A percentile compares a stretch with the other conserved stretches of the same genome.
Evolutionary conservation across 192 early-diverging fungal genomes (phyloP).

Genomic region (Allomyces javanicus): DNA sequence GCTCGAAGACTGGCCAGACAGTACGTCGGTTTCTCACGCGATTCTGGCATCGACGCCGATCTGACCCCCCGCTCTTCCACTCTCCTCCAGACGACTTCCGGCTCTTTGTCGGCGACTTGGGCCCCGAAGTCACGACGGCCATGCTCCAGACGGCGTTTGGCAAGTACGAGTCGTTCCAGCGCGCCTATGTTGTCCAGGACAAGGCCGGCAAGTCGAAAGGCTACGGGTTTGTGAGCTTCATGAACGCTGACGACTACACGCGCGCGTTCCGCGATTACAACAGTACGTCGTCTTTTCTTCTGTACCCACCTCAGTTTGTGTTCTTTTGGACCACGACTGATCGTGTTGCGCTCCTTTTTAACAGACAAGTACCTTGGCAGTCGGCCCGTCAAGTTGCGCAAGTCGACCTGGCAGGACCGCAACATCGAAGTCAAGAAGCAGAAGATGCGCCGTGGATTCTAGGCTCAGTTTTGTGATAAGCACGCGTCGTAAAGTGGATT

Average conservation of each 20-base stretch:
- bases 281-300: neutral
- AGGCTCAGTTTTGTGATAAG: neutral
- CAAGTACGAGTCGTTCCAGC: constrained; percentile 68
- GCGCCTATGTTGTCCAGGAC: constrained; percentile 64
- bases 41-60: neutral
- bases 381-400: constrained; percentile 79
- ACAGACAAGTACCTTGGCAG: constrained; percentile 87
- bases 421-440: constrained; percentile 49
- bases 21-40: constrained; percentile 11
- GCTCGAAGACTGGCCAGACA: constrained; percentile 65
- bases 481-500: neutral
- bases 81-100: constrained; percentile 58
- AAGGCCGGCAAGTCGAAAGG: constrained; percentile 67
- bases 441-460: constrained; percentile 14
- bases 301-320: neutral
- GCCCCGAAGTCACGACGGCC: constrained; percentile 80
- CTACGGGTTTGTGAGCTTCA: constrained; percentile 87
- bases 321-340: neutral
- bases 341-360: neutral
- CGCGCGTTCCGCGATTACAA: constrained; percentile 60
- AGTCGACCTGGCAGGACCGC: constrained; percentile 81
- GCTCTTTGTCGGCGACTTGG: constrained; percentile 82
- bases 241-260: constrained; percentile 75
- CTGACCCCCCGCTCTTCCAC: neutral
- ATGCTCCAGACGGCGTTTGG: constrained; percentile 55